These are phyloP conservation scores for Lasiodiplodia hormozganensis DNA, from an alignment of 2,329 filamentous ascomycete species.

Conservation along the genomic window DNA sequence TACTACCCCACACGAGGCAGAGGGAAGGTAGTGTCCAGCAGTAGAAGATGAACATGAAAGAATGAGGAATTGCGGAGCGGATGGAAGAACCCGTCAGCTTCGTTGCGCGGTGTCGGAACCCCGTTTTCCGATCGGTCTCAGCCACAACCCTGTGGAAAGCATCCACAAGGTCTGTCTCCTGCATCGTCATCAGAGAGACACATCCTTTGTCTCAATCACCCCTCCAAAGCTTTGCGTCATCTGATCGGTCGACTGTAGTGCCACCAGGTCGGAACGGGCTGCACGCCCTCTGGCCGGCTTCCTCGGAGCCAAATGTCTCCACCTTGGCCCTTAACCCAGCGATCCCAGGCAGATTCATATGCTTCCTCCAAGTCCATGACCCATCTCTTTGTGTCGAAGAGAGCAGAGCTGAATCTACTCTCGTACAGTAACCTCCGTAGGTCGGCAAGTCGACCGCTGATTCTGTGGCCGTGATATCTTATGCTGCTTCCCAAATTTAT, in stretches of 20 bases:
- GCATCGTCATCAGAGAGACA: neutral
- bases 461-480: conserved; percentile 41
- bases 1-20: neutral
- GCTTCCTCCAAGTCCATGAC: conserved; percentile 86
- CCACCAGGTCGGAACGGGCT: conserved; percentile 20
- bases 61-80: neutral
- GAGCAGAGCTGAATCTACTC: conserved; percentile 80
- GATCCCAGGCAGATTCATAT: conserved; percentile 86
- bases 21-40: neutral
- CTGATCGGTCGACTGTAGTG: conserved; percentile 8
- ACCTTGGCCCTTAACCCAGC: conserved; percentile 85
- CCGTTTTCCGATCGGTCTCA: conserved; percentile 14
- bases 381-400: conserved; percentile 94
- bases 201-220: neutral
- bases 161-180: neutral
- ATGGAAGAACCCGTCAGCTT: neutral
- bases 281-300: conserved; percentile 15
- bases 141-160: neutral
- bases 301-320: conserved; percentile 84
- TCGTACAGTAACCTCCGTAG: conserved; percentile 83
- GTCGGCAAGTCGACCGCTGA: conserved; percentile 73
- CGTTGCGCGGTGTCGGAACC: neutral
- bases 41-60: neutral
- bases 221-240: neutral
- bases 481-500: conserved; percentile 44